Evolutionary conservation across 225 moss, liverwort and hornwort genomes (phyloP).

Genomic region (Anthoceros angustus): DNA sequence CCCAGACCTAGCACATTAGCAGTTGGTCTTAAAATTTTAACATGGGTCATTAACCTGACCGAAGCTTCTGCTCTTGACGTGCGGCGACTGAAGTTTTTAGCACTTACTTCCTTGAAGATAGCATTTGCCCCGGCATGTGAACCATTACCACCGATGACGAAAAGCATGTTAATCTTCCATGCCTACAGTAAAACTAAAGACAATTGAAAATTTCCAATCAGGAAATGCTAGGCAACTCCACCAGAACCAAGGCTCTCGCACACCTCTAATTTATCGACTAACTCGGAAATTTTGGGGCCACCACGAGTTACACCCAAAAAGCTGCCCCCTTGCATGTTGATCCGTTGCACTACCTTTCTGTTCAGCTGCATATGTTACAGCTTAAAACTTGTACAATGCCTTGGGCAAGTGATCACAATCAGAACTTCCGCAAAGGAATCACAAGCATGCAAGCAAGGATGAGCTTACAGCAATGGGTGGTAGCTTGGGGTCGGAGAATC

Average conservation of each 20-base stretch:
- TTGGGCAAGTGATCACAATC: conserved; percentile 5
- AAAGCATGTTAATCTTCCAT: conserved; percentile 82
- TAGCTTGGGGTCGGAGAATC: conserved; percentile 62
- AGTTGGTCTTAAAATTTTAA: not conserved
- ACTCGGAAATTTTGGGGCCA: conserved; percentile 58
- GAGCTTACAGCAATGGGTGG: conserved; percentile 52
- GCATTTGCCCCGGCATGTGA: conserved; percentile 86
- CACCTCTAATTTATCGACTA: conserved; percentile 69
- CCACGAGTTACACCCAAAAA: conserved; percentile 85
- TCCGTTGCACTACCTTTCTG: conserved; percentile 64
- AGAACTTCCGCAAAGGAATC: not conserved
- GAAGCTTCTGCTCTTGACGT: not conserved
- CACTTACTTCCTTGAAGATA: conserved; percentile 68
- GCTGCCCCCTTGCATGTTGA: conserved; percentile 83
- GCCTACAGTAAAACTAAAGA: conserved; percentile 20
- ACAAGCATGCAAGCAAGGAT: not conserved
- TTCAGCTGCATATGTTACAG: conserved; percentile 27
- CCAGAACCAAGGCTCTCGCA: not conserved
- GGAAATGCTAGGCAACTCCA: not conserved
- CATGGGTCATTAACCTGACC: not conserved
- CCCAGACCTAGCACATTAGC: conserved; percentile 33
- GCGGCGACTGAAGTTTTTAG: not conserved
- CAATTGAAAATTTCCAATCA: not conserved
- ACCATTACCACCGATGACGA: conserved; percentile 86
- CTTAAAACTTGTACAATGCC: conserved; percentile 10